phyloP scores from a whole-genome alignment of 371 early-diverging fungal genomes.

The Mucor mucedo region DNA sequence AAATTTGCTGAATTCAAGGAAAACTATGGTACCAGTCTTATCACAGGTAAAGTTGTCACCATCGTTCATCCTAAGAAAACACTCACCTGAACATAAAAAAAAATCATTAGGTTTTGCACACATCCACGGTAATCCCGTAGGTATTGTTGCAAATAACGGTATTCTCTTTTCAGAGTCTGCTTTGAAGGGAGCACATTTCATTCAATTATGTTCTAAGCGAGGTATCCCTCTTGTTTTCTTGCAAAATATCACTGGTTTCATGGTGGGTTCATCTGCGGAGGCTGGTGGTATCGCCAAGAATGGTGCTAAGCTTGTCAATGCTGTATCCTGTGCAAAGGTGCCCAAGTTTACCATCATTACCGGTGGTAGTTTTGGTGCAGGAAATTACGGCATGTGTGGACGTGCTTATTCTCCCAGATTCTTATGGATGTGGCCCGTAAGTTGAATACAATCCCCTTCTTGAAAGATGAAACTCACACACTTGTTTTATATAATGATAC shows the following conservation, averaged over 20 bases:
- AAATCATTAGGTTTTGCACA: conserved; percentile 80
- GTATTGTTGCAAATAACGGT: conserved; percentile 98
- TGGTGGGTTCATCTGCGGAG: conserved; percentile 97
- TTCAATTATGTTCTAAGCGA: conserved; percentile 94
- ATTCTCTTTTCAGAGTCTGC: conserved; percentile 96
- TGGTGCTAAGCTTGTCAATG: conserved; percentile 97
- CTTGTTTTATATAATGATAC: background rate
- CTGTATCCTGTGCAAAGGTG: conserved; percentile 94
- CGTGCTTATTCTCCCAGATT: conserved; percentile 94
- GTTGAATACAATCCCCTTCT: conserved; percentile 22
- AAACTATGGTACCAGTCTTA: conserved; percentile 90
- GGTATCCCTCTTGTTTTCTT: conserved; percentile 94
- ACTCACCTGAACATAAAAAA: no score
- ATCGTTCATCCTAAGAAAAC: no score
- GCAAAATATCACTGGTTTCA: conserved; percentile 97
- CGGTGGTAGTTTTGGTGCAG: conserved; percentile 94
- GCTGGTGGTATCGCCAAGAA: conserved; percentile 98
- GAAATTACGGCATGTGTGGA: conserved; percentile 99
- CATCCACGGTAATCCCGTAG: conserved; percentile 93
- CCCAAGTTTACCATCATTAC: conserved; percentile 95
- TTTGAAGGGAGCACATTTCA: conserved; percentile 96
- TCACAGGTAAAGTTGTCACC: conserved; percentile 69
- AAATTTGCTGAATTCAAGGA: conserved; percentile 96
- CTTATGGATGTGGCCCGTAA: conserved; percentile 97
- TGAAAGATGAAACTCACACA: no score